phyloP scores from a whole-genome alignment of 192 early-diverging fungal species.

The Mortierella claussenii region DNA sequence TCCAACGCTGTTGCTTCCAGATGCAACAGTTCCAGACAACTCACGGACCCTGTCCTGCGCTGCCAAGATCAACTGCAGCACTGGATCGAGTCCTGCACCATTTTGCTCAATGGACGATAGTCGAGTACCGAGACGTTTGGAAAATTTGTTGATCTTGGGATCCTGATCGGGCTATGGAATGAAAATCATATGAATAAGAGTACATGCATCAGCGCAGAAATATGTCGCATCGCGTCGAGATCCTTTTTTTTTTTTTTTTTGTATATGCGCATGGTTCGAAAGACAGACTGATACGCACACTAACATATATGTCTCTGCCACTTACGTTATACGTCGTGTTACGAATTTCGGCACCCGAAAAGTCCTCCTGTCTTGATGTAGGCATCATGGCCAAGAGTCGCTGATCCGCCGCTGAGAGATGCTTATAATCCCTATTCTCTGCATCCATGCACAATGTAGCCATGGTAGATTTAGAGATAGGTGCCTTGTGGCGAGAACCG shows the following conservation, averaged over 20 bases:
- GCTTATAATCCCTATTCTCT: constrained; percentile 11
- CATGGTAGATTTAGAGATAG: neutral
- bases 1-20: too few relatives aligned
- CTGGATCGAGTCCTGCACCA: constrained; percentile 28
- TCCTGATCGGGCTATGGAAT: constrained; percentile 43
- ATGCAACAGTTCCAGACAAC: too few relatives aligned
- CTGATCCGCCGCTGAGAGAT: constrained; percentile 38
- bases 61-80: constrained; percentile 22
- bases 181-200: neutral
- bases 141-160: constrained; percentile 37
- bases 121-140: constrained; percentile 35
- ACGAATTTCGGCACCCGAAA: constrained; percentile 13
- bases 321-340: constrained; percentile 40
- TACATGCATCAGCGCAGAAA: neutral
- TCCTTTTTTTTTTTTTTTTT: neutral
- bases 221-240: neutral
- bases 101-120: constrained; percentile 27
- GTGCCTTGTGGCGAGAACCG: neutral
- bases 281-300: too few relatives aligned
- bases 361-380: constrained; percentile 8
- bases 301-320: neutral
- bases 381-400: constrained; percentile 27
- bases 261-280: neutral
- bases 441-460: neutral
- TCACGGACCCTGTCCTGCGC: constrained; percentile 27